A percentile compares a stretch with the other conserved stretches of the same genome.
Conservation (phyloP, 2,329 filamentous ascomycete species). For the Phialophora verrucosa region DNA sequence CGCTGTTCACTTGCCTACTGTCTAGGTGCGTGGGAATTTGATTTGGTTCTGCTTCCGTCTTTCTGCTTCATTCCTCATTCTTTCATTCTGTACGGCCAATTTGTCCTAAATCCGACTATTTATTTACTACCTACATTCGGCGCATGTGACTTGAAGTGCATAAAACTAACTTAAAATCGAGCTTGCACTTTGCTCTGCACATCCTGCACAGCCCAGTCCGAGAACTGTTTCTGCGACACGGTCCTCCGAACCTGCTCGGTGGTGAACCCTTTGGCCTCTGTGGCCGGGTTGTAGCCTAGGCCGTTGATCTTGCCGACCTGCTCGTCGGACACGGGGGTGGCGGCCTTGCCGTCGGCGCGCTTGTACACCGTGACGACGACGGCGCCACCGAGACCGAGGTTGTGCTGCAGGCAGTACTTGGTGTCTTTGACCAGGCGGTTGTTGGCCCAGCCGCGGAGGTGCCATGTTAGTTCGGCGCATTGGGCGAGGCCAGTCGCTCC, state of each 20-base stretch:
- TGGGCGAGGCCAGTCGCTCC: slow-evolving; percentile 88
- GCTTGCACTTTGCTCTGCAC: slow-evolving; percentile 74
- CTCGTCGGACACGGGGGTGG: slow-evolving; percentile 64
- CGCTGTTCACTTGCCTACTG: not conserved
- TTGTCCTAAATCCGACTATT: not conserved
- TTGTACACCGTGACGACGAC: slow-evolving; percentile 89
- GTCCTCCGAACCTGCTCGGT: slow-evolving; percentile 71
- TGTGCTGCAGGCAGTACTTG: slow-evolving; percentile 82
- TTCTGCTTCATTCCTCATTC: not conserved
- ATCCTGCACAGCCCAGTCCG: slow-evolving; percentile 80
- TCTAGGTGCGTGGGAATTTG: not conserved
- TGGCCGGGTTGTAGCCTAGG: slow-evolving; percentile 89
- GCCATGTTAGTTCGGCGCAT: slow-evolving; percentile 94
- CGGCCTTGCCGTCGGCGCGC: slow-evolving; percentile 75
- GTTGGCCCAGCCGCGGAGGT: slow-evolving; percentile 93
- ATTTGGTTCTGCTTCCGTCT: not conserved
- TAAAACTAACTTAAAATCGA: slow-evolving; percentile 57
- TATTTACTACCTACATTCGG: not conserved
- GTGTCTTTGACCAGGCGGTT: slow-evolving; percentile 76
- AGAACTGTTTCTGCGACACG: slow-evolving; percentile 71
- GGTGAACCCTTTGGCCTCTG: slow-evolving; percentile 87
- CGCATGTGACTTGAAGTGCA: not conserved
- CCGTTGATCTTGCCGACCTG: slow-evolving; percentile 70
- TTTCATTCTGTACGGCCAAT: not conserved
- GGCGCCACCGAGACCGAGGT: slow-evolving; percentile 88